phyloP scores from a whole-genome alignment of 495 filamentous ascomycete species.

The Annulohypoxylon bovei region DNA sequence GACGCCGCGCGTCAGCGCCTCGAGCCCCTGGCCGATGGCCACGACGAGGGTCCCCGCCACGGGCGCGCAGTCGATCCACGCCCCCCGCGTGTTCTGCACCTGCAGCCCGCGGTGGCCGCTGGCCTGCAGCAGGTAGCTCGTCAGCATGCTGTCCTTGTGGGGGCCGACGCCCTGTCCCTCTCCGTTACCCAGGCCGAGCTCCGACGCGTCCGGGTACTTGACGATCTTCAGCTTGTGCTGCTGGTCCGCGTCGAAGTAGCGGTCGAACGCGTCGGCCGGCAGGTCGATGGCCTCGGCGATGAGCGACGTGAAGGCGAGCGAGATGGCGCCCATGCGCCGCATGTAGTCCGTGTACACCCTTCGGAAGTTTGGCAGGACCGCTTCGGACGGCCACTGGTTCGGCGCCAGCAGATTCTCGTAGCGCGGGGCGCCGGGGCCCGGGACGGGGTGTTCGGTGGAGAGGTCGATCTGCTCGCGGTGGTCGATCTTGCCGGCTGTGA shows the following conservation, averaged over 20 bases:
- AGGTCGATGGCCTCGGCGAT: slow-evolving; percentile 90
- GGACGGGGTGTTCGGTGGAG: slow-evolving; percentile 76
- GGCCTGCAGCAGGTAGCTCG: slow-evolving; percentile 87
- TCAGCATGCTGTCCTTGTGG: slow-evolving; percentile 93
- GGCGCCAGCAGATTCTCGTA: slow-evolving; percentile 86
- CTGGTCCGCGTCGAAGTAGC: slow-evolving; percentile 80
- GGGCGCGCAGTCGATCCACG: slow-evolving; percentile 83
- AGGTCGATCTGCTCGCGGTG: slow-evolving; percentile 93
- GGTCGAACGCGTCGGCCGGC: slow-evolving; percentile 74
- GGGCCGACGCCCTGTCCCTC: slow-evolving; percentile 82
- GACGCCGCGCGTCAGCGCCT: slow-evolving; percentile 89
- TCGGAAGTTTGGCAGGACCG: slow-evolving; percentile 76
- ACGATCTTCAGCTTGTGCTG: slow-evolving; percentile 95
- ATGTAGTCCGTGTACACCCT: slow-evolving; percentile 78
- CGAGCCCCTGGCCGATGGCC: slow-evolving; percentile 91
- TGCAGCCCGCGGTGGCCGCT: slow-evolving; percentile 83
- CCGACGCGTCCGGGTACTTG: slow-evolving; percentile 77
- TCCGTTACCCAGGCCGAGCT: slow-evolving; percentile 52
- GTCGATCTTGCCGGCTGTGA: slow-evolving; percentile 68
- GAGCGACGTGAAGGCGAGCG: slow-evolving; percentile 79
- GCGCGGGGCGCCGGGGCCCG: slow-evolving; percentile 68
- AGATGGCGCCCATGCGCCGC: slow-evolving; percentile 71
- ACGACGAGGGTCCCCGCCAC: slow-evolving; percentile 76
- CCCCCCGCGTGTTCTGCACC: slow-evolving; percentile 83
- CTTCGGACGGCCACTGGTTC: slow-evolving; percentile 87